Evolutionary conservation across 495 filamentous ascomycete genomes (phyloP), one percentile per base, ranked within the genome.

Genomic region (Penicillium diatomitis): DNA sequence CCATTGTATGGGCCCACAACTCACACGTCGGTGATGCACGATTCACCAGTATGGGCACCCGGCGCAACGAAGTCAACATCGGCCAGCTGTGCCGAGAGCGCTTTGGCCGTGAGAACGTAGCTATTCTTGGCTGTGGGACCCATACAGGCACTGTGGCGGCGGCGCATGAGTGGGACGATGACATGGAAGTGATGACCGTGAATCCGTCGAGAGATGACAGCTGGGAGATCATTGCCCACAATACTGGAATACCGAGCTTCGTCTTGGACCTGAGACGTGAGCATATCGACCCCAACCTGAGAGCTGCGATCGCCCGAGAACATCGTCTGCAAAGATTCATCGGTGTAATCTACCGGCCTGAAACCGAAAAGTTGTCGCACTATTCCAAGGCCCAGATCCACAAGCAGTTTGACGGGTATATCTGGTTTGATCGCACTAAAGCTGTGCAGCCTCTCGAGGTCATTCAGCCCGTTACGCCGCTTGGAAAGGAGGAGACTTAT

Each of bases 1-100:
- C 74, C 3, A 64, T 82, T 29, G 72, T 81, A 2, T 81, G 79
- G 79, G 79, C 76, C 47, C 79, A 81, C 50, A 82, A 81, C 53
- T 80, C 76, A 29, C 79, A 81, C 41, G 64, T 78, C 41, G 78
- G 79, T n/a, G 78, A 82, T 51, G 78, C 79, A 9, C 64, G 79
- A 7, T 71, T 66, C 11, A 81, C 77, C 3, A 72, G 68, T 50
- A 82, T 81, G 75, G 70, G 76, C 3, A 64, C 54, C 41, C 60
- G 67, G 5, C 65, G 70, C 10, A 69, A 69, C 4, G 78, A 82
- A 51, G 50, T 76, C 31, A 81, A 78, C 47, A 67, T 81, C 37
- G 78, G 78, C 2, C 78, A 82, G 60, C 61, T 81, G 6, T 78
- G 73, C 54, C 72, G 72, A 34, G 70, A 81, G 62, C 45, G 57